Evolutionary conservation across 2,329 filamentous ascomycete genomes (phyloP).

Genomic region (Colletotrichum truncatum): DNA sequence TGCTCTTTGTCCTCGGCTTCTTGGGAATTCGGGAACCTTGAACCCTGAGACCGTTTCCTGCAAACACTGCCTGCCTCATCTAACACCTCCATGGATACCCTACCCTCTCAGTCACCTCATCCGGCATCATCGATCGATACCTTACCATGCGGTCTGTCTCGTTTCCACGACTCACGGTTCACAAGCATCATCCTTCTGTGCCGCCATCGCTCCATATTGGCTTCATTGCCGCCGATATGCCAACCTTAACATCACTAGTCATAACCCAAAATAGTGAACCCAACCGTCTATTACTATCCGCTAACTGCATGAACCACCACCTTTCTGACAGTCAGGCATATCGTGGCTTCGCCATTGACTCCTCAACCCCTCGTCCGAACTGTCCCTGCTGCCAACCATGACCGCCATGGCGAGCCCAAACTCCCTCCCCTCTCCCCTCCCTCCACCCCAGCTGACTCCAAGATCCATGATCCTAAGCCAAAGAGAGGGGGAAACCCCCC

Average conservation of each 20-base stretch:
- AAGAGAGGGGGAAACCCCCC: neutral
- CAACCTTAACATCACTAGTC: slow-evolving; percentile 2
- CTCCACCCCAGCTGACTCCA: neutral
- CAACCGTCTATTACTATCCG: neutral
- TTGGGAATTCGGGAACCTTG: neutral
- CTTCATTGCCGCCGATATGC: slow-evolving; percentile 5
- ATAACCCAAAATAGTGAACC: slow-evolving; percentile 18
- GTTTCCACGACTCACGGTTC: slow-evolving; percentile 22
- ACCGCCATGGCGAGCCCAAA: neutral
- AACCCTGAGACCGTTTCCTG: neutral
- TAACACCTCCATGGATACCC: neutral
- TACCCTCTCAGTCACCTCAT: neutral
- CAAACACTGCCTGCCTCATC: neutral
- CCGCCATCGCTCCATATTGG: neutral
- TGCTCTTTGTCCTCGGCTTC: neutral
- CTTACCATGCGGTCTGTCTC: slow-evolving; percentile 17
- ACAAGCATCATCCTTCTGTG: neutral
- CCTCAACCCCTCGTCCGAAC: neutral
- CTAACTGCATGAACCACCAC: slow-evolving; percentile 8
- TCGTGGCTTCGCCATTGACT: neutral
- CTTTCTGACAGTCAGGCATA: slow-evolving; percentile 8
- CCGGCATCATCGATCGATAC: slow-evolving; percentile 18
- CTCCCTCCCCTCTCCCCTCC: too few relatives aligned
- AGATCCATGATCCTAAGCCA: neutral
- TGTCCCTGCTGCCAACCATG: neutral